phyloP scores from a whole-genome alignment of 2,329 filamentous ascomycete genomes.

The Aureobasidium subglaciale region DNA sequence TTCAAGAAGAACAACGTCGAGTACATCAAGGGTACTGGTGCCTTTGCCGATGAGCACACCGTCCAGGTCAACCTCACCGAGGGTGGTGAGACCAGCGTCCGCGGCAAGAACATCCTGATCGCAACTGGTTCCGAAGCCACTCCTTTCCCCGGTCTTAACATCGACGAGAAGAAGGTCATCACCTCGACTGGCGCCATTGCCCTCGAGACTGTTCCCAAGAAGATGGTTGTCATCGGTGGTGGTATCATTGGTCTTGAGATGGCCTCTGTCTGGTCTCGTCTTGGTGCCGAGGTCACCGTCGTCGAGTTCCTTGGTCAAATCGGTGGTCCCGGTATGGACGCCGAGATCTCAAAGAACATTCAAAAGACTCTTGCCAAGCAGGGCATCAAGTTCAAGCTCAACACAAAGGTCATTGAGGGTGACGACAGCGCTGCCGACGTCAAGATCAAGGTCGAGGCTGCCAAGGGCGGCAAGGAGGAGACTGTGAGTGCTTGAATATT shows the following conservation, averaged over 20 bases:
- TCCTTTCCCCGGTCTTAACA: constrained; percentile 88
- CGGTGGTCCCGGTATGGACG: constrained; percentile 94
- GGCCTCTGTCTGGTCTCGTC: constrained; percentile 91
- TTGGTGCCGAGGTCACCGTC: constrained; percentile 91
- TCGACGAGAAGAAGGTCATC: constrained; percentile 96
- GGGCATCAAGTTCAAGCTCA: constrained; percentile 95
- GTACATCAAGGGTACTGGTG: constrained; percentile 88
- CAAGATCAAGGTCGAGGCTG: constrained; percentile 78
- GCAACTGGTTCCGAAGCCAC: constrained; percentile 93
- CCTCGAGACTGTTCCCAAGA: constrained; percentile 85
- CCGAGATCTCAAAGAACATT: constrained; percentile 80
- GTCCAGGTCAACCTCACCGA: constrained; percentile 85
- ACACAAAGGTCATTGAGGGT: constrained; percentile 87
- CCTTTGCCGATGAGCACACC: constrained; percentile 83
- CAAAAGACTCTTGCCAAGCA: constrained; percentile 95
- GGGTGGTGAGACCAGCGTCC: constrained; percentile 79
- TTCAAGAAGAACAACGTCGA: constrained; percentile 99
- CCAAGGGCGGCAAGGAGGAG: constrained; percentile 94
- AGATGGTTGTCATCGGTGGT: constrained; percentile 94
- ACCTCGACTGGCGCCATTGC: constrained; percentile 93
- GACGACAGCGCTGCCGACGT: constrained; percentile 72
- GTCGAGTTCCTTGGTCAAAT: constrained; percentile 96
- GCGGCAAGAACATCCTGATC: constrained; percentile 96
- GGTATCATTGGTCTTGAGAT: constrained; percentile 99
- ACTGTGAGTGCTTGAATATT: constrained; percentile 52